Percentiles rank a stretch among this genome's conserved stretches.
Evolutionary conservation across 768 basidiomycete genomes (phyloP).

Genomic region (Galerina sulciceps): DNA sequence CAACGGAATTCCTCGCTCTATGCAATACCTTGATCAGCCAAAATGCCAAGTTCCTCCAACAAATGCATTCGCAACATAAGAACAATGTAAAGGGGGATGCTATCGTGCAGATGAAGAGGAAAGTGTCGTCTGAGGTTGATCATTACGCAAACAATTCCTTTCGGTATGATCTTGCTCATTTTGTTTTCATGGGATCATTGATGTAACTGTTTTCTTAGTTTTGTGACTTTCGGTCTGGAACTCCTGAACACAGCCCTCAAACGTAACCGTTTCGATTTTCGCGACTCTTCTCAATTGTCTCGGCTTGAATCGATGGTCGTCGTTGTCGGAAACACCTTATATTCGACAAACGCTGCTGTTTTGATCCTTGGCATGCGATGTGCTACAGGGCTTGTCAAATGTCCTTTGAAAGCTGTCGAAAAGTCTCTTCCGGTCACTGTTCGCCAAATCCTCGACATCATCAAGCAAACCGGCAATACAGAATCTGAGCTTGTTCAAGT

Average conservation of each 20-base stretch:
- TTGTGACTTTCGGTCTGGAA: slow-evolving; percentile 91
- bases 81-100: slow-evolving; percentile 52
- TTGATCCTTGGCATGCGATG: slow-evolving; percentile 78
- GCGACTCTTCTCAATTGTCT: slow-evolving; percentile 71
- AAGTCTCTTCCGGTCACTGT: slow-evolving; percentile 83
- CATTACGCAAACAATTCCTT: slow-evolving; percentile 88
- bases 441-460: slow-evolving; percentile 80
- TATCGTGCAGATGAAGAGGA: slow-evolving; percentile 81
- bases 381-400: slow-evolving; percentile 79
- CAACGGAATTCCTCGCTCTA: slow-evolving; percentile 74
- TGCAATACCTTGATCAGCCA: slow-evolving; percentile 92
- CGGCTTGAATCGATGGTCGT: slow-evolving; percentile 87
- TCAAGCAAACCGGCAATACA: slow-evolving; percentile 82
- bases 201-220: slow-evolving; percentile 46
- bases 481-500: slow-evolving; percentile 91
- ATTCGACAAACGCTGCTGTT: slow-evolving; percentile 79
- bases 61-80: slow-evolving; percentile 45
- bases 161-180: slow-evolving; percentile 52
- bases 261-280: slow-evolving; percentile 85
- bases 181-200: not conserved
- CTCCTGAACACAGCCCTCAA: slow-evolving; percentile 87
- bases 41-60: slow-evolving; percentile 85
- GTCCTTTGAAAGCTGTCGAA: slow-evolving; percentile 76
- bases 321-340: slow-evolving; percentile 90
- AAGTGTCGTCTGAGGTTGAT: slow-evolving; percentile 54